phyloP scores from a whole-genome alignment of 192 early-diverging fungal species.

The Coemansia sp. region DNA sequence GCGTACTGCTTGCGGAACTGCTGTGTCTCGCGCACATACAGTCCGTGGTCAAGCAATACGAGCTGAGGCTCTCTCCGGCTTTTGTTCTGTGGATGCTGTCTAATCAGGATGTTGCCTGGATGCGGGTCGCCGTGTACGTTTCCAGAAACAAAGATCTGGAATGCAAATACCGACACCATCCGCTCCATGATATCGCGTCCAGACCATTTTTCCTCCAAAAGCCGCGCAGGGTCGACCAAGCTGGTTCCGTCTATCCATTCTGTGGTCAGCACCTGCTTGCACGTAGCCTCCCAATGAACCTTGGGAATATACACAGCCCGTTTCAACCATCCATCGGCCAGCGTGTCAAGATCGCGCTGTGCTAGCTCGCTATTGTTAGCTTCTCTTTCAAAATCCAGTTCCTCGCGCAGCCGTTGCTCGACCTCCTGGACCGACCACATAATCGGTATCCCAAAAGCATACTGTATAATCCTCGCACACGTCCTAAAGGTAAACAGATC shows the following conservation, averaged over 20 bases:
- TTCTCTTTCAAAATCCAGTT: conserved; percentile 90
- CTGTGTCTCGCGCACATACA: conserved; percentile 76
- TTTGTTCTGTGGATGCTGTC: conserved; percentile 60
- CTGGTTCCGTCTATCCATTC: conserved; percentile 90
- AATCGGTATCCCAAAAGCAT: conserved; percentile 80
- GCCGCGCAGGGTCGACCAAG: conserved; percentile 58
- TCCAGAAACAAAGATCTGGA: conserved; percentile 83
- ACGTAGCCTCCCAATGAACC: conserved; percentile 70
- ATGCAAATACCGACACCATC: conserved; percentile 77
- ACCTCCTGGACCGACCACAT: conserved; percentile 77
- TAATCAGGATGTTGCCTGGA: conserved; percentile 79
- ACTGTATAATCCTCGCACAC: conserved; percentile 66
- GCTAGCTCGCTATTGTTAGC: conserved; percentile 75
- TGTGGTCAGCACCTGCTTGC: conserved; percentile 71
- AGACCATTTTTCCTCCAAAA: conserved; percentile 33
- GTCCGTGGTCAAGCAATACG: conserved; percentile 89
- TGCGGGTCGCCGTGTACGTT: conserved; percentile 91
- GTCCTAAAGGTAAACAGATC: conserved; percentile 72
- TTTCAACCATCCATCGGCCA: conserved; percentile 55
- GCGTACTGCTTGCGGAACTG: conserved; percentile 78
- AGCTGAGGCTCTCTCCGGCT: conserved; percentile 57
- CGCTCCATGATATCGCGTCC: conserved; percentile 63
- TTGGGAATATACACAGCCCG: conserved; percentile 72
- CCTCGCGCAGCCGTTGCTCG: conserved; percentile 69
- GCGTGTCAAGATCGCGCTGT: conserved; percentile 39